These are phyloP conservation scores for Ceratocystiopsis sp. DNA, from an alignment of 2,329 filamentous ascomycete genomes.

Conservation along the genomic window DNA sequence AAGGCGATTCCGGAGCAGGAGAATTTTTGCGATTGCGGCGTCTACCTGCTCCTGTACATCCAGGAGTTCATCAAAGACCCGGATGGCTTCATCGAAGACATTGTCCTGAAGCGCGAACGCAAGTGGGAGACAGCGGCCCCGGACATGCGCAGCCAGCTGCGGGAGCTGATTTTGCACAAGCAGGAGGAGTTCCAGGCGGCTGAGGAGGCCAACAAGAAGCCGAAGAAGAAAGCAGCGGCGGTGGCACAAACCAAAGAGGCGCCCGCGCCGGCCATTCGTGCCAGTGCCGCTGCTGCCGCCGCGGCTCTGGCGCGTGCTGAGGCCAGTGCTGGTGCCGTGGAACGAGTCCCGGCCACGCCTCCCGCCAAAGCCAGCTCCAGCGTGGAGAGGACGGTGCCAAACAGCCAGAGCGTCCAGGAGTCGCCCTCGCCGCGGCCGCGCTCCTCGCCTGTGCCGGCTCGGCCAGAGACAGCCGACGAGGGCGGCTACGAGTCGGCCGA, in stretches of 20 bases:
- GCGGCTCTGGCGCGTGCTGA: no score
- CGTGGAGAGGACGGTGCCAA: no score
- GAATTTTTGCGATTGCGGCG: slow-evolving; percentile 79
- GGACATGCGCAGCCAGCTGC: slow-evolving; percentile 46
- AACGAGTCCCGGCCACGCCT: no score
- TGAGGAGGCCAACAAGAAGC: slow-evolving; percentile 20
- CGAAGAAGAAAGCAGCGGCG: background rate
- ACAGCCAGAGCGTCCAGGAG: no score
- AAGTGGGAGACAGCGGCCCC: slow-evolving; percentile 38
- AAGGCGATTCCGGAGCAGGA: slow-evolving; percentile 60
- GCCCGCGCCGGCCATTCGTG: background rate
- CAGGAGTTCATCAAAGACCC: slow-evolving; percentile 66
- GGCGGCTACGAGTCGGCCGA: no score
- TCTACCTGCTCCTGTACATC: slow-evolving; percentile 74
- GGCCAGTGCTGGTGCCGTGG: background rate
- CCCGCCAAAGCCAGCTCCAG: no score
- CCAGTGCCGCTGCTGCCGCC: background rate
- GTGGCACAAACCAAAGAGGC: background rate
- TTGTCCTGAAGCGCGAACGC: slow-evolving; percentile 41
- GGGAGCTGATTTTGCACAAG: slow-evolving; percentile 46
- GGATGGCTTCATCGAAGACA: slow-evolving; percentile 46
- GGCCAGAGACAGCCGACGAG: no score
- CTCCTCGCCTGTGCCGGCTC: no score
- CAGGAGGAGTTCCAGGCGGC: slow-evolving; percentile 38
- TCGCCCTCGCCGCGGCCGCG: no score